These are phyloP conservation scores for Candida krabiensis DNA, from an alignment of 805 yeast species.

Conservation along the genomic window DNA sequence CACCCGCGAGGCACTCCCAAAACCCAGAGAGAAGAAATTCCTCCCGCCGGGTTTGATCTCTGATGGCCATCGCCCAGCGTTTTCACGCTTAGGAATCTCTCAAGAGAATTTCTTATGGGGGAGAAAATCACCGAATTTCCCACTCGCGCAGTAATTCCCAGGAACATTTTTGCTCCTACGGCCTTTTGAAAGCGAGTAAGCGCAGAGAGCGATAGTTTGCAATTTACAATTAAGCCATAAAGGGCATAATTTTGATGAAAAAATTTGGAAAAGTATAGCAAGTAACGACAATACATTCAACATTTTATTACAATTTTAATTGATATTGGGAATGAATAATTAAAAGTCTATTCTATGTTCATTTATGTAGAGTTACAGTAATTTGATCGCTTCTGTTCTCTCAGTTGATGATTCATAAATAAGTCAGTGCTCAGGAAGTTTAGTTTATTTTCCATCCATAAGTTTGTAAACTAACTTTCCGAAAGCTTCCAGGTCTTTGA, in stretches of 20 bases:
- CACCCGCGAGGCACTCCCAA: constrained; percentile 41
- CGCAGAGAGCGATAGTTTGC: constrained; percentile 32
- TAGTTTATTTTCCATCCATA: constrained; percentile 6
- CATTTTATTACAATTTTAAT: not conserved
- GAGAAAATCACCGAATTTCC: constrained; percentile 42
- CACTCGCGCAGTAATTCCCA: constrained; percentile 32
- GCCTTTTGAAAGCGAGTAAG: constrained; percentile 36
- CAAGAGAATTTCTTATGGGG: constrained; percentile 31
- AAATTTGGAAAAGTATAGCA: constrained; percentile 4
- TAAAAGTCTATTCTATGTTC: too few relatives aligned
- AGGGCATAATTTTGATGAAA: constrained; percentile 12
- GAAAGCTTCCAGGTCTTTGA: constrained; percentile 26
- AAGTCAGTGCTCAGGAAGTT: too few relatives aligned
- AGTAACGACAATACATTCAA: not conserved
- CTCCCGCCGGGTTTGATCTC: constrained; percentile 24
- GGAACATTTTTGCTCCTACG: not conserved
- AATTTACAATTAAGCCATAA: constrained; percentile 15
- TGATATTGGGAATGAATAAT: too few relatives aligned
- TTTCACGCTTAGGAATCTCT: constrained; percentile 39
- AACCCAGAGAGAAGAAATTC: constrained; percentile 9
- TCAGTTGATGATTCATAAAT: too few relatives aligned
- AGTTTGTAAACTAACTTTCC: constrained; percentile 25
- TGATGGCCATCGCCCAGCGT: constrained; percentile 40
- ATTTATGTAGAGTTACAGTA: too few relatives aligned
- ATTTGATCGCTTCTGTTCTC: too few relatives aligned